phyloP scores from a whole-genome alignment of 208 protist species.

The Crithidia fasciculata region DNA sequence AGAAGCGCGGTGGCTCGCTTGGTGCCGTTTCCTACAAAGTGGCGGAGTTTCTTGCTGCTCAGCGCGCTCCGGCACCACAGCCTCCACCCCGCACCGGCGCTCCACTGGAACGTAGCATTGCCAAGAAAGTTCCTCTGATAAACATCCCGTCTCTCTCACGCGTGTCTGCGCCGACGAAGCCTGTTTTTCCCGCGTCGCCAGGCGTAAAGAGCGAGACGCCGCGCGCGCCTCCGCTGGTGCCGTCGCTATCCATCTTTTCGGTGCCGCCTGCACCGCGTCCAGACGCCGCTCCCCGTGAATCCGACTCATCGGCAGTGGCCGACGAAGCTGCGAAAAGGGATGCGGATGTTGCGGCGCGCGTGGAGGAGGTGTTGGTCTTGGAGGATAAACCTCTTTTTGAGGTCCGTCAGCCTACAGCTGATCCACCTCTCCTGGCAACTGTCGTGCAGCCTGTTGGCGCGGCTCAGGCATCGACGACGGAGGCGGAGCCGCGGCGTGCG shows the following conservation, averaged over 20 bases:
- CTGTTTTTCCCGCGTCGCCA: background rate
- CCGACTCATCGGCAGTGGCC: background rate
- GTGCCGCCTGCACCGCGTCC: background rate
- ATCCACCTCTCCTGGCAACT: constrained; percentile 15
- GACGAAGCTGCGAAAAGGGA: background rate
- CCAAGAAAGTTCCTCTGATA: constrained; percentile 70
- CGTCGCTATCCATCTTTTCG: background rate
- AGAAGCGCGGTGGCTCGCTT: constrained; percentile 74
- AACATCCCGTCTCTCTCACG: constrained; percentile 42
- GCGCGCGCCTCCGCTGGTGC: background rate
- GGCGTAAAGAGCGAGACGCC: background rate
- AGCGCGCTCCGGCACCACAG: constrained; percentile 43
- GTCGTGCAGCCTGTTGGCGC: constrained; percentile 9
- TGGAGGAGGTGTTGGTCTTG: constrained; percentile 45
- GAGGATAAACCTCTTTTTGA: constrained; percentile 67
- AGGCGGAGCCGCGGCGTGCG: background rate
- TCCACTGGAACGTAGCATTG: constrained; percentile 27
- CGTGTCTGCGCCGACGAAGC: background rate
- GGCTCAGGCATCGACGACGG: background rate
- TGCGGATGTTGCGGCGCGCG: background rate
- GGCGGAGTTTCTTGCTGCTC: constrained; percentile 79
- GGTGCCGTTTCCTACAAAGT: constrained; percentile 87
- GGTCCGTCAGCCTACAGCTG: constrained; percentile 7
- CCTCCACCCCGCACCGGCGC: background rate
- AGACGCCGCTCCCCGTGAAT: no score